Evolutionary conservation across 805 yeast genomes (phyloP).

Genomic region (Saccharomycopsis fermentans): DNA sequence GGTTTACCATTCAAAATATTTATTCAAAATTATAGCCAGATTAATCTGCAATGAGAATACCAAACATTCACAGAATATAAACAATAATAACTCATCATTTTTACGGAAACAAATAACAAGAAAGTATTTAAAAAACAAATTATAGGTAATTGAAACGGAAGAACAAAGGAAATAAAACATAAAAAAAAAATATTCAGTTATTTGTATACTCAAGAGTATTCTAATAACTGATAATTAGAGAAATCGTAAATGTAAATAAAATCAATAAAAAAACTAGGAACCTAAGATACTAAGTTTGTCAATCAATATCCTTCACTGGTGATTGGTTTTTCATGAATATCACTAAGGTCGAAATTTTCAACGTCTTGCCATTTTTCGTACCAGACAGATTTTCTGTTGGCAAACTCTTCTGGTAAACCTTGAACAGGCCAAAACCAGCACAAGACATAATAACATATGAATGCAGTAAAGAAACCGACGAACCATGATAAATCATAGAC

Average conservation of each 20-base stretch:
- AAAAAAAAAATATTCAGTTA: no score
- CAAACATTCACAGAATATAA: no score
- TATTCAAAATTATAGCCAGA: no score
- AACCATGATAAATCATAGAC: slow-evolving; percentile 69
- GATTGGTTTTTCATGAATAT: background rate
- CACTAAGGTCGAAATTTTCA: slow-evolving; percentile 40
- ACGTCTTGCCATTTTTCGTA: slow-evolving; percentile 52
- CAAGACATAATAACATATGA: slow-evolving; percentile 42
- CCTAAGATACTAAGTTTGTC: background rate
- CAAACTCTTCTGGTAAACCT: slow-evolving; percentile 33
- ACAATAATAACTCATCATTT: no score
- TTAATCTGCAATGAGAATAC: no score
- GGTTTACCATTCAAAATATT: no score
- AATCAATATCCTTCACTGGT: background rate
- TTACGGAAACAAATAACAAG: no score
- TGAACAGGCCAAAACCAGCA: slow-evolving; percentile 43
- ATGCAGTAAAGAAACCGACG: slow-evolving; percentile 59
- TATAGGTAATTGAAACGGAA: no score
- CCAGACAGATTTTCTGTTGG: slow-evolving; percentile 46
- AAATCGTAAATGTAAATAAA: background rate
- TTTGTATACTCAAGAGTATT: no score
- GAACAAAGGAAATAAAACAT: no score
- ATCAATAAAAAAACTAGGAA: background rate
- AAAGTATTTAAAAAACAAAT: no score
- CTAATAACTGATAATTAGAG: background rate